These are phyloP conservation scores for Skeletonema marinoi DNA, from an alignment of 108 stramenopile species.

Conservation along the genomic window DNA sequence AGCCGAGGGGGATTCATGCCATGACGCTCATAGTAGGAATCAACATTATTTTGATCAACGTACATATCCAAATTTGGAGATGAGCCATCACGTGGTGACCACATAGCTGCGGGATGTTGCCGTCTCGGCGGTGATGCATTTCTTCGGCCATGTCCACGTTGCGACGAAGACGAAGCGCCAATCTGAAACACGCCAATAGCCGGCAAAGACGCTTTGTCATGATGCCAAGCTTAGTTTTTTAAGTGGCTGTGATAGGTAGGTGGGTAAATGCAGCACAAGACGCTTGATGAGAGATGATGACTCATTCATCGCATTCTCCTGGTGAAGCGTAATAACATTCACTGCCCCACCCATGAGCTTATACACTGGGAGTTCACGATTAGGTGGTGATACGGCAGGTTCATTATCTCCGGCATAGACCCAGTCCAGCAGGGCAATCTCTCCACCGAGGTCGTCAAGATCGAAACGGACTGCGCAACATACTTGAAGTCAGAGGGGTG, in stretches of 20 bases:
- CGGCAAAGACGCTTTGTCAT: too few relatives aligned
- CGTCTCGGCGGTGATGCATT: not conserved
- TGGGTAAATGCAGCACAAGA: too few relatives aligned
- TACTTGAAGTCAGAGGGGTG: slow-evolving; percentile 16
- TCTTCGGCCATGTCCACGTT: too few relatives aligned
- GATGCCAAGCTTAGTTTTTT: too few relatives aligned
- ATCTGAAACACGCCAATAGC: too few relatives aligned
- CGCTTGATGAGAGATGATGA: slow-evolving; percentile 48
- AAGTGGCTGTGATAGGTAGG: too few relatives aligned
- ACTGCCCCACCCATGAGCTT: slow-evolving; percentile 58
- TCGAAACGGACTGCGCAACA: slow-evolving; percentile 58
- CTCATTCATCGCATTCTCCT: slow-evolving; percentile 41
- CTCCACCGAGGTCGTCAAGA: slow-evolving; percentile 70
- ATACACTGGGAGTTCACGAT: slow-evolving; percentile 40
- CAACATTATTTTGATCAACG: not conserved
- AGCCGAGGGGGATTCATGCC: not conserved
- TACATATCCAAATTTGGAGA: not conserved
- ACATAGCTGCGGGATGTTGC: not conserved
- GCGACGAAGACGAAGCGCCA: too few relatives aligned
- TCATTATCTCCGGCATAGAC: slow-evolving; percentile 20
- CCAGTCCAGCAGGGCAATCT: slow-evolving; percentile 69
- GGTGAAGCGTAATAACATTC: slow-evolving; percentile 40
- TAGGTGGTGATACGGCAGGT: slow-evolving; percentile 50
- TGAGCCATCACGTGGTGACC: not conserved
- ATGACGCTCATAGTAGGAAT: slow-evolving; percentile 14